Base-by-base conservation (phyloP, 129 eudicot species). In the Rutidosis leptorrhynchoides region DNA sequence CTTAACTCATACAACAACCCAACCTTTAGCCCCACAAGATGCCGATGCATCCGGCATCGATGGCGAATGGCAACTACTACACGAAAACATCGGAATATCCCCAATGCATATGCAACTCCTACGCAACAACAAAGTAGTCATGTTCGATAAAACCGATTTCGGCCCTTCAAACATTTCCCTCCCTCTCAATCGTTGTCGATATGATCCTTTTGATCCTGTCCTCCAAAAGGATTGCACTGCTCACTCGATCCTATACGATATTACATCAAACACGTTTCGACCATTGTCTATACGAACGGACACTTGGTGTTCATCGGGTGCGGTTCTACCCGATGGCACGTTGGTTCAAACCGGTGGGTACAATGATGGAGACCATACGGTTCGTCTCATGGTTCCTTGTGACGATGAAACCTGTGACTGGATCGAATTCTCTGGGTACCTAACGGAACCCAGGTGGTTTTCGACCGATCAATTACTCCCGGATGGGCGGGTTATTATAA, bases 91-190 rank as follows among this genome's bases (percentile, higher is more conserved):
- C 1, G 97, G 95, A 43, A 87, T 83, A 10, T 84, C 95, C 0
- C 92, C 95, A 9, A 90, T 87, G 95, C 97, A 90, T 64, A 84
- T 90, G 97, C 97, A 90, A 68, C 95, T 90, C 62, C 66, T 84
- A 33, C 74, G 22, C 56, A 90, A 90, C 73, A 74, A 90, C 81
- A 87, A 74, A 65, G 85, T 90, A n/a, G 85, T 90, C n/a, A 90
- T 90, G 79, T 90, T 73, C 32, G 92, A 90, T 16, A 71, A 95
- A 33, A 87, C 95, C 2, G 90, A 87, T 64, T 81, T 85, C 3
- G 95, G 97, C 52, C 73, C 72, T n/a, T 90, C 97, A 3, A 84
- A 84, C 73, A 72, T 90, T 62, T 74, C 97, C 26, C 85, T 90
- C 2, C 87, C 95, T 1, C 60, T 53, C 6, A 83, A 85, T 25